Evolutionary conservation across 192 early-diverging fungal genomes (phyloP).

Genomic region (Cetraspora pellucida): DNA sequence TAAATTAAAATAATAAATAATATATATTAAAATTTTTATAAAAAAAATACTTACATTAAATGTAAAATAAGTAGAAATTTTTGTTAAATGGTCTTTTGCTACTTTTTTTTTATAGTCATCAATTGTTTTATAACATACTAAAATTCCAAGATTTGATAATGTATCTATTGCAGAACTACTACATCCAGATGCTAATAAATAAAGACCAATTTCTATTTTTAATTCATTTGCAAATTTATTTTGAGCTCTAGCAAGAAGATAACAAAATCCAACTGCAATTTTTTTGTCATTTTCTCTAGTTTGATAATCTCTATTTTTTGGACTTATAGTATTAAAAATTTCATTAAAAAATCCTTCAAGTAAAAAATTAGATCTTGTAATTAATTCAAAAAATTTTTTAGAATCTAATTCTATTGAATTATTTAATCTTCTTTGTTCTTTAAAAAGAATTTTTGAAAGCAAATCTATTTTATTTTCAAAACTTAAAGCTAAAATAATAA

Average conservation of each 20-base stretch:
- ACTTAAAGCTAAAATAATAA: background rate
- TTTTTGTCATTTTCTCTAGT: background rate
- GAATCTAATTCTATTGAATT: background rate
- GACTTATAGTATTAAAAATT: background rate
- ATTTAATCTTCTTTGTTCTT: background rate
- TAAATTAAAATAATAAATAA: too few relatives aligned
- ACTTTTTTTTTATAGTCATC: background rate
- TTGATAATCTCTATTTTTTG: background rate
- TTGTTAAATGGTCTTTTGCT: background rate
- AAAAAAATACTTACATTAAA: too few relatives aligned
- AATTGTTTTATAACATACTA: conserved; percentile 2
- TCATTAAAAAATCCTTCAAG: conserved; percentile 8
- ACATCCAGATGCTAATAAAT: background rate
- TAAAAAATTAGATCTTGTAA: background rate
- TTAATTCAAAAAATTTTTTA: background rate
- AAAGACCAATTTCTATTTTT: too few relatives aligned
- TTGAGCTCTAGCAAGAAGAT: background rate
- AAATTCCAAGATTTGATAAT: background rate
- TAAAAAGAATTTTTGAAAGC: background rate
- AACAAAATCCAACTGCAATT: background rate
- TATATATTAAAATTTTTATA: too few relatives aligned
- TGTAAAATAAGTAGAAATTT: background rate
- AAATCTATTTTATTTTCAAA: background rate
- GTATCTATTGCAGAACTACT: background rate
- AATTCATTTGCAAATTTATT: too few relatives aligned